Evolutionary conservation across 208 protist genomes (phyloP), one percentile per base, ranked within the genome.

Genomic region (Leishmania amazonensis): DNA sequence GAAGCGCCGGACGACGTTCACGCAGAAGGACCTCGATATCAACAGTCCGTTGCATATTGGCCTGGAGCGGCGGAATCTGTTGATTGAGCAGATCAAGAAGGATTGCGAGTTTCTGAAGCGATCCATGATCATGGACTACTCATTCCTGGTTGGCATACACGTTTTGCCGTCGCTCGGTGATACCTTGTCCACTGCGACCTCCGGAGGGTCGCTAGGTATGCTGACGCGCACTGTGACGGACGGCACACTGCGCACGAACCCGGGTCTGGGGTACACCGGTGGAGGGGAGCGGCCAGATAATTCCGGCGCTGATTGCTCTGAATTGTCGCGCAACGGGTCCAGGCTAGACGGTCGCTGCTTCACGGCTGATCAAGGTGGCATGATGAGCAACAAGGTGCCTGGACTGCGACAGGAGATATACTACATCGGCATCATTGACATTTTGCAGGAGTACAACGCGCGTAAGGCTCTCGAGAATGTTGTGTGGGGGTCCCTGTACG

Each of bases 391-490:
- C 78, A 89, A 92, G 31, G 88, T 92, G 11, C 81, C 88, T 7
- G 90, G 89, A 11, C 80, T 91, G 47, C 83, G 88, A 31, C 76
- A 88, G 35, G 92, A 97, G 85, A 91, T 99, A 40, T 98, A 98
- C 86, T 98, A 97, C 83, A 89, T 97, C 72, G 98, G 98, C 74
- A 97, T 99, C 77, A 98, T 99, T 79, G 98, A 99, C 79, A 96
- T 99, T 80, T 83, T 99, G 79, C 96, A 98, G 76, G 89, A 96
- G 76, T 99, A 97, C 85, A 97, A 94, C 75, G 49, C 81, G 40
- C 75, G 91, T 31, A 99, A 99, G 83, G 76, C 76, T 11, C 47
- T 95, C 1, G 97, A 99, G 81, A 94, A 93, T 53, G 49, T 84
- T 5, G 49, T 96, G 21, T 83, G 90, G 53, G 93, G 93, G 31